Evolutionary conservation across 2,329 filamentous ascomycete species (phyloP), one percentile per base, ranked within the genome.

Genomic region (Trichoderma atrobrunneum): DNA sequence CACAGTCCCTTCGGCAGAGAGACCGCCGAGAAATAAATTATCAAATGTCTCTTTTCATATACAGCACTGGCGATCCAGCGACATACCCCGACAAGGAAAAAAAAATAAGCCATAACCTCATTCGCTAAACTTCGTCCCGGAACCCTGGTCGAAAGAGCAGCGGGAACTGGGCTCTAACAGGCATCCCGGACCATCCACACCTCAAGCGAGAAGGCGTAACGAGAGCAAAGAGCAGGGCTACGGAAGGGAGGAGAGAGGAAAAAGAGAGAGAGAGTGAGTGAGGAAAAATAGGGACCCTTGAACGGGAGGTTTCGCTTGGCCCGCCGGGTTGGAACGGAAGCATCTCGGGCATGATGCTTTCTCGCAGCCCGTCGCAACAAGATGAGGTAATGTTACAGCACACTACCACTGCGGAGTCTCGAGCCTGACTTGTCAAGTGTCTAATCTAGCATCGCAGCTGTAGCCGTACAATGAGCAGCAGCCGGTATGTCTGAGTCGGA

Each of bases 161-260:
- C 59, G 39, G 73, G 48, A 67, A 61, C 72, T 56, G 72, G 70
- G 68, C 73, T 74, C 70, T 51, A 75, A 74, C 63, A 56, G 73
- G 74, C 69, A 75, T 72, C 64, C 74, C 73, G 72, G 72, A 48
- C 66, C 71, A 71, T 63, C 30, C 70, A 60, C 59, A 70, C 64
- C 51, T 21, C 51, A 70, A 56, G 43, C 68, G 59, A 63, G 36
- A 66, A 60, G 48, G 69, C 28, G 64, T 67, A 43, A 36, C 26
- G 66, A 66, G 54, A 36, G 61, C 39, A n/a, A 21, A 69, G n/a
- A 39, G 56, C 48, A 54, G 32, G 64, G 32, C 36, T 14, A 64
- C 18, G 34, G 61, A 30, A 51, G 21, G n/a, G 32, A 59, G 64
- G 51, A 36, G 64, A 34, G n/a, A 18, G 7, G 48, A 51, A 30